Conservation (phyloP, 2,329 filamentous ascomycete genomes). For the Fusarium tanahbumbuense region DNA sequence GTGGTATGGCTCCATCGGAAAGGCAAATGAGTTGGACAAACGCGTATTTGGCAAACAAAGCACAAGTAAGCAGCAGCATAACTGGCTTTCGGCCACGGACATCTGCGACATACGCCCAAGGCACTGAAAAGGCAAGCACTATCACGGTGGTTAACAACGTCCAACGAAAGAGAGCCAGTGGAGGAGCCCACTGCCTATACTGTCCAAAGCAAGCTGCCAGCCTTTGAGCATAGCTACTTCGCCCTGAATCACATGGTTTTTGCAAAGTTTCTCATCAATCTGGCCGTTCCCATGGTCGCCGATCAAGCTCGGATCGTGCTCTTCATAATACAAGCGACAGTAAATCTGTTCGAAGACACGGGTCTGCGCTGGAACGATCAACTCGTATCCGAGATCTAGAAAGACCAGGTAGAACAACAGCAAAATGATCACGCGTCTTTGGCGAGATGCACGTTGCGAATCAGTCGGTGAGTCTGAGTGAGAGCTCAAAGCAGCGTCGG, state of each 20-base stretch:
- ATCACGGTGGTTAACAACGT: background rate
- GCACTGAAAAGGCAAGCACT: background rate
- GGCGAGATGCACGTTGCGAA: background rate
- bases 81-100: background rate
- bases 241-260: background rate
- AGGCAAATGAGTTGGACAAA: background rate
- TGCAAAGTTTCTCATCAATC: background rate
- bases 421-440: background rate
- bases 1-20: background rate
- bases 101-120: background rate
- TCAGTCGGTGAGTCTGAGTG: background rate
- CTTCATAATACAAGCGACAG: background rate
- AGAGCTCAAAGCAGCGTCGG: background rate
- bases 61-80: background rate
- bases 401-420: background rate
- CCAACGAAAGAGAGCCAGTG: rapidly evolving
- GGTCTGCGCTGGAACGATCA: background rate
- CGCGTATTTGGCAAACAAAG: background rate
- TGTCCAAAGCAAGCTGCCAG: background rate
- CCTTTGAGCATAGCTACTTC: background rate
- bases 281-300: background rate
- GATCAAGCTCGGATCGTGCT: background rate
- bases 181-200: background rate
- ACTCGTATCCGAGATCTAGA: background rate
- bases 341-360: background rate